Evolutionary conservation across 345 rosid genomes (phyloP).

Genomic region (Adansonia digitata): DNA sequence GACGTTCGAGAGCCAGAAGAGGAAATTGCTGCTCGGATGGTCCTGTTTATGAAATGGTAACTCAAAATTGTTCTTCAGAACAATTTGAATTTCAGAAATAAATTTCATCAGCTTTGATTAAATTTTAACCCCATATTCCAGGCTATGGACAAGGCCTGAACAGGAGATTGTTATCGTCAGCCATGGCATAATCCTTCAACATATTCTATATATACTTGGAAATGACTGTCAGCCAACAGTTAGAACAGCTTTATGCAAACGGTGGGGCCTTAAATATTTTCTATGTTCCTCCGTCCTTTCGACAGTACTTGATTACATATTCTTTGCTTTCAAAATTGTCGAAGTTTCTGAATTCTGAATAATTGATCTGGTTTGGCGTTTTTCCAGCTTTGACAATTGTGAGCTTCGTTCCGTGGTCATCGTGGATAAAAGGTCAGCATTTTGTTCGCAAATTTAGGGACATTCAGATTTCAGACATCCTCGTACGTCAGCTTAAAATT

Average conservation of each 20-base stretch:
- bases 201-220: slow-evolving; percentile 38
- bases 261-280: slow-evolving; percentile 23
- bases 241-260: slow-evolving; percentile 23
- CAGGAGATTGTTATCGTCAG: slow-evolving; percentile 74
- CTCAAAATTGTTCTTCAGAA: not conserved
- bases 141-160: slow-evolving; percentile 81
- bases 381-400: slow-evolving; percentile 52
- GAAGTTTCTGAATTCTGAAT: not conserved
- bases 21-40: slow-evolving; percentile 58
- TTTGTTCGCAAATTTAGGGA: not conserved
- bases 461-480: not conserved
- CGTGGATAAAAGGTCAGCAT: slow-evolving; percentile 33
- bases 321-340: not conserved
- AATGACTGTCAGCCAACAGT: slow-evolving; percentile 27
- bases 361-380: not conserved
- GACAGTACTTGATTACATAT: not conserved
- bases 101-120: not conserved
- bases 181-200: slow-evolving; percentile 64
- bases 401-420: slow-evolving; percentile 51
- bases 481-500: not conserved
- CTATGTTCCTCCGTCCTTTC: not conserved
- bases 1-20: slow-evolving; percentile 48
- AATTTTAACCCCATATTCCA: slow-evolving; percentile 5
- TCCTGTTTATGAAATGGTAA: slow-evolving; percentile 53
- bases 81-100: no score